Evolutionary conservation across 108 stramenopile genomes (phyloP), one percentile per base, ranked within the genome.

Genomic region (Phaeodactylum tricornutum): DNA sequence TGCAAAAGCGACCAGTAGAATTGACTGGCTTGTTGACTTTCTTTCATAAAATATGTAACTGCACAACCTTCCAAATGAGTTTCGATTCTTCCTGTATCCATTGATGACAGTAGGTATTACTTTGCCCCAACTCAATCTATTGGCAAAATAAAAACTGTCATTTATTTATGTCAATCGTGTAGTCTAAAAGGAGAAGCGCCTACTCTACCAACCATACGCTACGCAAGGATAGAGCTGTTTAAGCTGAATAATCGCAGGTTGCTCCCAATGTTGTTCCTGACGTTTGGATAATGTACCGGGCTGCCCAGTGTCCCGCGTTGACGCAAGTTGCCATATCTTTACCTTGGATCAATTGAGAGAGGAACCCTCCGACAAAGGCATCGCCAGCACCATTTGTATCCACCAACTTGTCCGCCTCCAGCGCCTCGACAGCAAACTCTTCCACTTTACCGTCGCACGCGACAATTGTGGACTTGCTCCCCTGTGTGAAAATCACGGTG

Each of bases 321-420:
- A 99, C 98, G 70, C 93, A 92, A 41, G 72, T 85, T 38, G 71
- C 89, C 33, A 95, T 58, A 47, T 61, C 57, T 56, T 77, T 76
- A 34, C 78, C 89, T 29, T 66, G 59, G 24, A 84, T 52, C 32
- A 98, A 71, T 55, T 87, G 81, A 15, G 92, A 61, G 39, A 97
- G 71, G 83, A 97, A 99, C 31, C 98, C 98, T 27, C 98, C 98
- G 1, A 99, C 98, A 67, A 99, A 99, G 59, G 96, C 95, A 69
- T 99, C 98, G 33, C 98, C 98, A 12, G 98, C 98, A 26, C 98
- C 98, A 62, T 99, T 99, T 53, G 95, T 96, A 61, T 99, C 98
- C 16, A 99, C 98, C 34, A 99, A 61, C 31, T 73, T 43, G n/a
- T 92, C 94, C 65, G 74, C 71, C 20, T 67, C 53, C 21, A 97